These are phyloP conservation scores for Colletotrichum tanaceti DNA, from an alignment of 2,329 filamentous ascomycete genomes.

Conservation along the genomic window DNA sequence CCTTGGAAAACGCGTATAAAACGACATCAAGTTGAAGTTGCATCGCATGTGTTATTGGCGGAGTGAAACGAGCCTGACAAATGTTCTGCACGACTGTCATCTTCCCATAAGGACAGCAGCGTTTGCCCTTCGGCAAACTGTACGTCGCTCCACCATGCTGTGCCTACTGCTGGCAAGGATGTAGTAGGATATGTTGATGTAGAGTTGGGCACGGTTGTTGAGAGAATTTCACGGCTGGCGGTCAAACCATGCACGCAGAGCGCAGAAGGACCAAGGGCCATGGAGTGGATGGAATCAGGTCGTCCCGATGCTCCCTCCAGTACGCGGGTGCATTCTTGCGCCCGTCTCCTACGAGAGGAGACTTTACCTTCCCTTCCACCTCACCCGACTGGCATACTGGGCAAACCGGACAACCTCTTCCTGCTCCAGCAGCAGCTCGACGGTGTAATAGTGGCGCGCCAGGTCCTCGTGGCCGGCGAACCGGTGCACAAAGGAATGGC, in stretches of 20 bases:
- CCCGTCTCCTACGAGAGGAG: background rate
- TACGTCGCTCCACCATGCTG: background rate
- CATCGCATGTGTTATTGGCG: background rate
- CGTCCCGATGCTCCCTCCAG: background rate
- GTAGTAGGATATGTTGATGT: background rate
- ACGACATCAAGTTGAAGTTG: background rate
- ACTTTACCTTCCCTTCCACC: constrained; percentile 72
- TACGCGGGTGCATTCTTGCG: too few relatives aligned
- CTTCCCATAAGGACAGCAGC: background rate
- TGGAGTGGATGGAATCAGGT: background rate
- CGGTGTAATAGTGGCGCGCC: constrained; percentile 77
- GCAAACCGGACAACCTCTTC: constrained; percentile 80
- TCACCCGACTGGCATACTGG: constrained; percentile 76
- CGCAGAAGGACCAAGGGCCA: background rate
- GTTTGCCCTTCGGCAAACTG: background rate
- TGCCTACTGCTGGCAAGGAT: background rate
- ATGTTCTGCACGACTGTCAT: background rate
- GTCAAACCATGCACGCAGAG: background rate
- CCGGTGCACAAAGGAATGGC: constrained; percentile 84
- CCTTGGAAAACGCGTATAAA: constrained; percentile 8
- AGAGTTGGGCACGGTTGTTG: background rate
- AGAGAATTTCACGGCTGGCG: background rate
- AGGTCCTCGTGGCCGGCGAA: constrained; percentile 82
- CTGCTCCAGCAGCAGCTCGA: constrained; percentile 76
- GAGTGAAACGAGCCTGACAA: background rate